Conservation (phyloP, 192 early-diverging fungal genomes). For the Nowakowskiella sp. region DNA sequence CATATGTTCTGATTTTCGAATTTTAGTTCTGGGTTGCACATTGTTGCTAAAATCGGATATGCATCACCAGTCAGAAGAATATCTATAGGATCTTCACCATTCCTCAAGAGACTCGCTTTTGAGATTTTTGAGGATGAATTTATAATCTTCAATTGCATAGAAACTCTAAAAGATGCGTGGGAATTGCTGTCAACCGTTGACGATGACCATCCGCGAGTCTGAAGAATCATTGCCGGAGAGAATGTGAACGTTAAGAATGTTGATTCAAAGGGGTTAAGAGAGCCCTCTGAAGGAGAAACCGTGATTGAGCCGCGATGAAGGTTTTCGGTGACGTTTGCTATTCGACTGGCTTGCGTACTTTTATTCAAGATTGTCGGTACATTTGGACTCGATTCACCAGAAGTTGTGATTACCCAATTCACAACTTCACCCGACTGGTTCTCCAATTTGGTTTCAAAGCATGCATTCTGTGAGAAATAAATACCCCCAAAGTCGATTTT, state of each 20-base stretch:
- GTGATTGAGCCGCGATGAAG: constrained; percentile 16
- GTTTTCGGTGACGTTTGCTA: constrained; percentile 2
- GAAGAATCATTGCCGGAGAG: constrained; percentile 10
- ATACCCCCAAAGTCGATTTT: constrained; percentile 27
- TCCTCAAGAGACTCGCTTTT: background rate
- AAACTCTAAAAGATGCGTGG: constrained; percentile 14
- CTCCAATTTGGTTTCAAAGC: constrained; percentile 23
- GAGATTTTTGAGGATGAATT: background rate
- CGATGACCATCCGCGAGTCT: constrained; percentile 24
- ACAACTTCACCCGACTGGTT: constrained; percentile 19
- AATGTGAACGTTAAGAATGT: constrained; percentile 27
- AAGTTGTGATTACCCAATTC: constrained; percentile 37
- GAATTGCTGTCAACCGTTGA: background rate
- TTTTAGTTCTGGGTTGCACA: constrained; percentile 15
- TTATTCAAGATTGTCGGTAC: constrained; percentile 11
- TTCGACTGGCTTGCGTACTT: background rate
- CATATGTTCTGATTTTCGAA: constrained; percentile 19
- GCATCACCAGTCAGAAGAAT: constrained; percentile 22
- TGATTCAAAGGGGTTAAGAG: constrained; percentile 18
- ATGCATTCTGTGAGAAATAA: constrained; percentile 32
- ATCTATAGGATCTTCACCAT: constrained; percentile 28
- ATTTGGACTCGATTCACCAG: constrained; percentile 27
- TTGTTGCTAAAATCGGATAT: constrained; percentile 17
- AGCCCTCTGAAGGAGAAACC: constrained; percentile 34
- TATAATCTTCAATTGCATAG: constrained; percentile 37